Evolutionary conservation across 2,329 filamentous ascomycete species (phyloP).

Genomic region (Fonsecaea pugnacius): DNA sequence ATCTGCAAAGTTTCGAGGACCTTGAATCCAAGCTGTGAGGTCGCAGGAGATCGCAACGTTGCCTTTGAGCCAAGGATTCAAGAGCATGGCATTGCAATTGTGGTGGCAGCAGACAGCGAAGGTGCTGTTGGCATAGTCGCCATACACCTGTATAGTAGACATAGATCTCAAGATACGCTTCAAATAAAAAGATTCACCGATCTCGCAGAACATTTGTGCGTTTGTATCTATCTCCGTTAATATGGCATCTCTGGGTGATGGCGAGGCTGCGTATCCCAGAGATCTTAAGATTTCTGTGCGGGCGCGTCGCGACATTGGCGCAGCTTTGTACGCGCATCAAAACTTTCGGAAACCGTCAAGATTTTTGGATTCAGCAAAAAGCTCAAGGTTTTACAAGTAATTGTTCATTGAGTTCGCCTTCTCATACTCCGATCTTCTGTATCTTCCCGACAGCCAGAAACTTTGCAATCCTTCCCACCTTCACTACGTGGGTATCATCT

Average conservation of each 20-base stretch:
- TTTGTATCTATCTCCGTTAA: background rate
- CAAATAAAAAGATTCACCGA: background rate
- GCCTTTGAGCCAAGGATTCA: background rate
- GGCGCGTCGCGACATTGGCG: slow-evolving; percentile 1
- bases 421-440: background rate
- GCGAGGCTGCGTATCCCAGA: background rate
- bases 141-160: slow-evolving; percentile 12
- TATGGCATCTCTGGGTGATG: background rate
- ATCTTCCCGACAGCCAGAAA: background rate
- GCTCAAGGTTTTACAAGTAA: background rate
- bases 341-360: background rate
- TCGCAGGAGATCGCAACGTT: background rate
- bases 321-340: background rate
- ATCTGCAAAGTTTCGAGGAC: slow-evolving; percentile 85
- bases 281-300: background rate
- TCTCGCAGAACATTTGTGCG: background rate
- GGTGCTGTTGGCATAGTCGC: slow-evolving; percentile 25
- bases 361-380: background rate
- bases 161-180: slow-evolving; percentile 1
- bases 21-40: slow-evolving; percentile 75
- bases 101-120: slow-evolving; percentile 17
- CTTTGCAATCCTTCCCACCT: background rate
- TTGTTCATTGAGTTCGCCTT: background rate
- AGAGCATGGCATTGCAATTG: background rate
- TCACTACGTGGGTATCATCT: background rate